These are phyloP conservation scores for Rhizophagus prolifer DNA, from an alignment of 192 early-diverging fungal species.

Conservation along the genomic window DNA sequence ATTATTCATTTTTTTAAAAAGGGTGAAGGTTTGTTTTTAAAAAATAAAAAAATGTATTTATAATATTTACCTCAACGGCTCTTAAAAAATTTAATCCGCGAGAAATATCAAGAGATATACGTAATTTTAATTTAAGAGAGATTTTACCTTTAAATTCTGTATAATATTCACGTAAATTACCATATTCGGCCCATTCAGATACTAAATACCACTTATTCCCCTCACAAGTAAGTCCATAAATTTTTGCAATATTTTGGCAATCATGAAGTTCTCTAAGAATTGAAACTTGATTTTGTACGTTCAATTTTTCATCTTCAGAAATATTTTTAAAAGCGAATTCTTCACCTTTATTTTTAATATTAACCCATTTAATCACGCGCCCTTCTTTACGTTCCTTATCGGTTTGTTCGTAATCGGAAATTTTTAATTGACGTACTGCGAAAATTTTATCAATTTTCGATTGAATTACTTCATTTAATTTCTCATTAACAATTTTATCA, in stretches of 20 bases:
- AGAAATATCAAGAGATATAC: constrained; percentile 17
- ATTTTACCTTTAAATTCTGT: neutral
- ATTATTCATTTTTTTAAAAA: no score
- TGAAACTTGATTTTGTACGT: neutral
- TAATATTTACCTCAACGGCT: no score
- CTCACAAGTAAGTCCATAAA: neutral
- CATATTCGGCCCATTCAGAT: constrained; percentile 26
- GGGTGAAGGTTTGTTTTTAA: no score
- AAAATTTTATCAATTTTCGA: no score
- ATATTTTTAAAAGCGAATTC: neutral
- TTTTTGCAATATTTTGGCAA: constrained; percentile 1
- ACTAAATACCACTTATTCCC: neutral
- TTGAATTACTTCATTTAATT: no score
- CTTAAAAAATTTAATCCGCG: constrained; percentile 18
- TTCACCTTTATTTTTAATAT: neutral
- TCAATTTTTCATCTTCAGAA: neutral
- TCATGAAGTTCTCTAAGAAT: constrained; percentile 14
- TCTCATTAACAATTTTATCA: no score
- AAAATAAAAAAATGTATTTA: no score
- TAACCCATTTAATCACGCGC: neutral
- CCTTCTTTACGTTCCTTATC: no score
- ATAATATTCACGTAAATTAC: constrained; percentile 2
- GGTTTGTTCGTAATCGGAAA: no score
- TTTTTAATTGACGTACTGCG: no score
- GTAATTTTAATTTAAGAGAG: neutral